Evolutionary conservation across 2,329 filamentous ascomycete species (phyloP).

Genomic region (Phialocephala sp.): DNA sequence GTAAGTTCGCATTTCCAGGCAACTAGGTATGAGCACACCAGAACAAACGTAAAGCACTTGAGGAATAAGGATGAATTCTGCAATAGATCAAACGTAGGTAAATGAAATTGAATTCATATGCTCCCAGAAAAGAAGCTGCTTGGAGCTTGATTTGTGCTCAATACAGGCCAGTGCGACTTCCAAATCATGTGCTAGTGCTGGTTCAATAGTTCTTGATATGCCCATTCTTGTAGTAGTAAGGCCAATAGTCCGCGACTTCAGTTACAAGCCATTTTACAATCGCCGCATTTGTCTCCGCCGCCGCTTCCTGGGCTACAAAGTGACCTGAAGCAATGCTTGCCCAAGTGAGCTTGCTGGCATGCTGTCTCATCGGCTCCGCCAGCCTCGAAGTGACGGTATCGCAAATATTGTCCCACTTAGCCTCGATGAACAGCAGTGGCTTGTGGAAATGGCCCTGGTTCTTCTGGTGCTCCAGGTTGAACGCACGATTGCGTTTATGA

Average conservation of each 20-base stretch:
- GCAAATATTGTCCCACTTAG: slow-evolving; percentile 10
- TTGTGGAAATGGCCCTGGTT: slow-evolving; percentile 7
- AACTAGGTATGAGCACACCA: too few relatives aligned
- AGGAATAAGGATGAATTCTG: too few relatives aligned
- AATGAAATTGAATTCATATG: too few relatives aligned
- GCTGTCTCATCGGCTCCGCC: slow-evolving; percentile 11
- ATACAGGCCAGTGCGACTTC: not conserved
- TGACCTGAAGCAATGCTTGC: slow-evolving; percentile 10
- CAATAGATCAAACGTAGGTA: too few relatives aligned
- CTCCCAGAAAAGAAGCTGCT: too few relatives aligned
- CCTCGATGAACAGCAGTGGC: slow-evolving; percentile 14
- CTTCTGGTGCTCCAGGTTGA: not conserved
- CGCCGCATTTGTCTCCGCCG: slow-evolving; percentile 14
- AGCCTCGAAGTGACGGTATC: not conserved
- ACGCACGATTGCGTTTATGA: slow-evolving; percentile 9
- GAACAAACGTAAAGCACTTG: too few relatives aligned
- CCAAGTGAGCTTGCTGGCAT: slow-evolving; percentile 7
- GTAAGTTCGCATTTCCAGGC: too few relatives aligned
- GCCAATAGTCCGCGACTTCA: slow-evolving; percentile 13
- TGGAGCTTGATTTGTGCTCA: not conserved
- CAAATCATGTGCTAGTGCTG: not conserved
- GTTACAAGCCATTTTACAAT: slow-evolving; percentile 17
- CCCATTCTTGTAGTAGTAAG: slow-evolving; percentile 9
- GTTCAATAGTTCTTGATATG: slow-evolving; percentile 1
- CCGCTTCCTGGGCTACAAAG: not conserved